A percentile compares a stretch with the other conserved stretches of the same genome.
phyloP scores from a whole-genome alignment of 2,329 filamentous ascomycete species.

The Apiospora phragmitis region DNA sequence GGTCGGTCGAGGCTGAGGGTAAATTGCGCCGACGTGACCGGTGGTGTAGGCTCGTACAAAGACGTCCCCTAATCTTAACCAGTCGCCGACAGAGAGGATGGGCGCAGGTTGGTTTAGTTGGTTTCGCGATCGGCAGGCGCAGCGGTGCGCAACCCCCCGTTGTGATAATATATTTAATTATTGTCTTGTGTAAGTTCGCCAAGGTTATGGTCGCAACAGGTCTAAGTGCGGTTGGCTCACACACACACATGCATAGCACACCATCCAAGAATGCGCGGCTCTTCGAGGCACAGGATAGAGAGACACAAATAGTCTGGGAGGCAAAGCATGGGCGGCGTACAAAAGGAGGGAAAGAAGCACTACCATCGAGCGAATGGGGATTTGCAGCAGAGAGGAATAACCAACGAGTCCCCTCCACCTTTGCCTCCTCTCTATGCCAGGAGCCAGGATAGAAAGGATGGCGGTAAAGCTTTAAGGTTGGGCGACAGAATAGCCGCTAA shows the following conservation, averaged over 20 bases:
- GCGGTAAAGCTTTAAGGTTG: conserved; percentile 13
- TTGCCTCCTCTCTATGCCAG: conserved; percentile 4
- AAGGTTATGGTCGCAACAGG: conserved; percentile 8
- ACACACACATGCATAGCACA: conserved; percentile 5
- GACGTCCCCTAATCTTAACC: neutral
- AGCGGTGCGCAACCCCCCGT: neutral
- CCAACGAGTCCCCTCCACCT: conserved; percentile 3
- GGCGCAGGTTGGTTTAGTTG: conserved; percentile 1
- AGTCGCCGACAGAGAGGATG: neutral
- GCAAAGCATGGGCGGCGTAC: conserved; percentile 1
- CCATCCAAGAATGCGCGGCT: conserved; percentile 5
- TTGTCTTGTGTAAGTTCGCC: conserved; percentile 9
- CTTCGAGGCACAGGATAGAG: neutral
- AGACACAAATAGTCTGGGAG: conserved; percentile 1
- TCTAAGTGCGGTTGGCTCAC: conserved; percentile 7
- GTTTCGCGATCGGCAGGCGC: conserved; percentile 8
- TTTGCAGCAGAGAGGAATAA: neutral
- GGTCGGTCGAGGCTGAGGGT: conserved; percentile 4
- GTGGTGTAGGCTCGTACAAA: neutral
- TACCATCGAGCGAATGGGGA: conserved; percentile 1
- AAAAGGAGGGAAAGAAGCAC: conserved; percentile 3
- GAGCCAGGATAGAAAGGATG: conserved; percentile 8
- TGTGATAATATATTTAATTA: conserved; percentile 10
- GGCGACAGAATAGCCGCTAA: conserved; percentile 15
- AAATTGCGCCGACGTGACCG: conserved; percentile 7